A percentile compares a stretch with the other conserved stretches of the same genome.
These are phyloP conservation scores for Avicennia marina DNA, from an alignment of 257 asterid genomes.

Conservation along the genomic window DNA sequence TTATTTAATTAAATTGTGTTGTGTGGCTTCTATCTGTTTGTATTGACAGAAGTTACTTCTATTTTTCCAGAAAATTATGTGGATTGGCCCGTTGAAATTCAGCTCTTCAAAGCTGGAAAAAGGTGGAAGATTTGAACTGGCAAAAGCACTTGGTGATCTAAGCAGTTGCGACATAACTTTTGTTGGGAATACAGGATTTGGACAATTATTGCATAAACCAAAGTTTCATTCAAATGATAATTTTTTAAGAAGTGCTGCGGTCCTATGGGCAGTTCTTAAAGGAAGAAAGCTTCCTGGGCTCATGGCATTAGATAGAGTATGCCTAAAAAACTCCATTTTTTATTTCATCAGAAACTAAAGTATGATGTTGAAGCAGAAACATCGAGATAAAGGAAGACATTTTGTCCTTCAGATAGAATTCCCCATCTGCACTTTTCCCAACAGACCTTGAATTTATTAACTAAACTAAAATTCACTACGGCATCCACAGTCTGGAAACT, in stretches of 20 bases:
- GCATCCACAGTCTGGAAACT: no score
- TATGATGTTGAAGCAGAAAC: no score
- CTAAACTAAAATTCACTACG: no score
- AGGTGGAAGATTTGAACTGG: conserved; percentile 52
- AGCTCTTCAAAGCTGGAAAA: conserved; percentile 36
- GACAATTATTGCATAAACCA: conserved; percentile 29
- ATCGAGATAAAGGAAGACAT: no score
- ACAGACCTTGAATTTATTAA: no score
- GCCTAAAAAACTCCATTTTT: conserved; percentile 21
- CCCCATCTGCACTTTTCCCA: no score
- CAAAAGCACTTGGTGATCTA: conserved; percentile 41
- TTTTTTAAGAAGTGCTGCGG: conserved; percentile 51
- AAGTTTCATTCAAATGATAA: conserved; percentile 27
- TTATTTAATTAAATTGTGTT: background rate
- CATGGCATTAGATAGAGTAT: conserved; percentile 84
- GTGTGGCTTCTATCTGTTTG: conserved; percentile 5
- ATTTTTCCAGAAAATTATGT: conserved; percentile 61
- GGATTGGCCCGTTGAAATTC: conserved; percentile 78
- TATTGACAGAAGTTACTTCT: background rate
- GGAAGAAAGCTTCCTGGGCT: conserved; percentile 92
- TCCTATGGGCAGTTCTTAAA: conserved; percentile 84
- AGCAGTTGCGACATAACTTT: conserved; percentile 42
- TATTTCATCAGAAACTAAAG: background rate
- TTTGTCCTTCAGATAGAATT: no score
- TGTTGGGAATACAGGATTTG: conserved; percentile 60